A percentile compares a stretch with the other conserved stretches of the same genome.
phyloP scores from a whole-genome alignment of 2,329 filamentous ascomycete species.

The Sporothrix globosa region DNA sequence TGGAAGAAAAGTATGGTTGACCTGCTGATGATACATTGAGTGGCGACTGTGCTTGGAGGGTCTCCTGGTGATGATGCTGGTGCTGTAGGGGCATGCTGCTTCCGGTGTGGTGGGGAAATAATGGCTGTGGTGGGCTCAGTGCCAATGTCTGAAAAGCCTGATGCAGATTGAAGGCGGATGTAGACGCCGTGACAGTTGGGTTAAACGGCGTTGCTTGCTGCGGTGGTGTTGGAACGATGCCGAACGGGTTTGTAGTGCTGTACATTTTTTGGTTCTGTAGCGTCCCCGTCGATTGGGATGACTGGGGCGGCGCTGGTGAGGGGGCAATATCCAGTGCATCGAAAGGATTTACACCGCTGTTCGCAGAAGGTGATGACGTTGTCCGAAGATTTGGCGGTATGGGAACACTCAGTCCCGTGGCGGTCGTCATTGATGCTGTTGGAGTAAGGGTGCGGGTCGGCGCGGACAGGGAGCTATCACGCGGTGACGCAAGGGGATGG shows the following conservation, averaged over 20 bases:
- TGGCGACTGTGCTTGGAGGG: slow-evolving; percentile 6
- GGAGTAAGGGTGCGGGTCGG: slow-evolving; percentile 57
- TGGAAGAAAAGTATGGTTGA: slow-evolving; percentile 32
- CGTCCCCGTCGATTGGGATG: slow-evolving; percentile 66
- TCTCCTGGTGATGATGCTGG: slow-evolving; percentile 32
- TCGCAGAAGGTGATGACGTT: slow-evolving; percentile 49
- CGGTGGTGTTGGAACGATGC: slow-evolving; percentile 47
- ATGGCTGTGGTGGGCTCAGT: slow-evolving; percentile 60
- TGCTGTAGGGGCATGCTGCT: slow-evolving; percentile 51
- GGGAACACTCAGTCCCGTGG: slow-evolving; percentile 38
- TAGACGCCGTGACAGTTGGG: slow-evolving; percentile 40
- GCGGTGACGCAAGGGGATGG: slow-evolving; percentile 48
- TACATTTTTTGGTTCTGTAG: slow-evolving; percentile 62
- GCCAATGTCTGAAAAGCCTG: slow-evolving; percentile 77
- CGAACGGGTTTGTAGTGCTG: slow-evolving; percentile 68
- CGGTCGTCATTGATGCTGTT: slow-evolving; percentile 32
- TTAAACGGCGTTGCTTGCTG: slow-evolving; percentile 25
- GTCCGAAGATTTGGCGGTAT: slow-evolving; percentile 35
- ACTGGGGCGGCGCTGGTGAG: slow-evolving; percentile 60
- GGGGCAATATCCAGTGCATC: slow-evolving; percentile 65
- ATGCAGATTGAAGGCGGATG: slow-evolving; percentile 50
- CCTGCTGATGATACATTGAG: slow-evolving; percentile 9
- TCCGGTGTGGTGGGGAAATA: slow-evolving; percentile 74
- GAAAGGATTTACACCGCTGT: slow-evolving; percentile 60
- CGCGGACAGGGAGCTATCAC: slow-evolving; percentile 50